phyloP scores from a whole-genome alignment of 169 alveolate species.

The Perkinsus marinus region DNA sequence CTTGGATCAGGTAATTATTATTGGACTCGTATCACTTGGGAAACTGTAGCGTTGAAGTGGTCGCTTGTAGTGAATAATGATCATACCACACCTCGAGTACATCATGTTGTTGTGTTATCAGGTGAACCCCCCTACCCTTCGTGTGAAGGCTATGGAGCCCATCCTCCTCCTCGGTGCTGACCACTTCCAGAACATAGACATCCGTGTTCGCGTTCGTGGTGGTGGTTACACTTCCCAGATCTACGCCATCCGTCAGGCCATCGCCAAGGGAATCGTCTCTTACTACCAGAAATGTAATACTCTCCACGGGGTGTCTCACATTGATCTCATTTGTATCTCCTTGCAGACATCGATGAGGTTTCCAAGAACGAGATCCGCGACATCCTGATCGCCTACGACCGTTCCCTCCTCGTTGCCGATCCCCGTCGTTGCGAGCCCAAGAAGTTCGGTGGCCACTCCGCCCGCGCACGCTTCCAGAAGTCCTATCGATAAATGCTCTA shows the following conservation, averaged over 20 bases:
- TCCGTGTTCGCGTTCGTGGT: constrained; percentile 95
- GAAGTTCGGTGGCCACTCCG: constrained; percentile 98
- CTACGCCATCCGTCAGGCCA: constrained; percentile 91
- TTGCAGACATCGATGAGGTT: constrained; percentile 74
- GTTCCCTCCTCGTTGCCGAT: constrained; percentile 96
- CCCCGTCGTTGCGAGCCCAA: constrained; percentile 99
- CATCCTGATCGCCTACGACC: constrained; percentile 89
- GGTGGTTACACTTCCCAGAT: constrained; percentile 96
- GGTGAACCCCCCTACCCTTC: constrained; percentile 37
- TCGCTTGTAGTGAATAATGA: no score
- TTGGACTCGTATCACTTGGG: no score
- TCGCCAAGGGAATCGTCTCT: constrained; percentile 95
- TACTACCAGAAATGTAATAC: constrained; percentile 78
- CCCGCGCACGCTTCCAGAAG: constrained; percentile 94
- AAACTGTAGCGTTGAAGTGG: no score
- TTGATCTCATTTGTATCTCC: no score
- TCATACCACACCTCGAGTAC: no score
- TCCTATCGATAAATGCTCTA: constrained; percentile 80
- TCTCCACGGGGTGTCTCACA: neutral
- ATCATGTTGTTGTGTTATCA: no score
- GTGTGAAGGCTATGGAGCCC: constrained; percentile 94
- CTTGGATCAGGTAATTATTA: constrained; percentile 50
- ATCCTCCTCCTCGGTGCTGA: constrained; percentile 86
- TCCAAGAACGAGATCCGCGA: constrained; percentile 83
- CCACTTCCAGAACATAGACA: constrained; percentile 75